Evolutionary conservation across 345 rosid species (phyloP), one percentile per base, ranked within the genome.

Genomic region (Psidium friedrichsthalianum): DNA sequence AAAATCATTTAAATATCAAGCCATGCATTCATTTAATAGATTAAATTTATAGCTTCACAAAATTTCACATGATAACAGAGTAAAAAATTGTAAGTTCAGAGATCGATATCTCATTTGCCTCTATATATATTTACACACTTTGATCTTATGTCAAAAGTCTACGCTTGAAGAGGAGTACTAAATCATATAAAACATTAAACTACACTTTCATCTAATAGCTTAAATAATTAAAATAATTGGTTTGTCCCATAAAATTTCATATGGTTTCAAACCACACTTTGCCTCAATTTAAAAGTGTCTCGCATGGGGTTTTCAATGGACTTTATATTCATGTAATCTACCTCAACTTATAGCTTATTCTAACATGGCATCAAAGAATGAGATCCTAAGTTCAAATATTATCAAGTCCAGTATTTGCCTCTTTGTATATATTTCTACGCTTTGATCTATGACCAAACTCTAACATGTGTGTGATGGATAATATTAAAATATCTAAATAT

Each of bases 261-360:
- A 16, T 32, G 12, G 9, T 64, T 32, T 64, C 6, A 64, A 64
- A 21, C 2, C 2, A 15, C 21, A 8, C 16, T 8, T 5, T 2
- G 21, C 42, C 42, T 22, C 18, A 29, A 2, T 29, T 61, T 22
- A 22, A 8, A 56, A 56, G 5, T 22, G 12, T 22, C 11, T 56
- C n/a, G 36, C 36, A 36, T 36, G 36, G 12, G 59, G 11, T 25
- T 56, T 8, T 56, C n/a, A 9, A 3, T 56, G 22, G 42, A 40
- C 21, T 40, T 15, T 15, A 32, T 61, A 29, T 61, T 61, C 42
- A 61, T 15, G 32, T 29, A 61, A 29, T 61, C 42, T 61, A 10
- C 21, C 0, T 29, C 16, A 0, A 29, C 42, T 2, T 61, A 15
- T 1, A 3, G 20, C 18, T 29, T 1, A 2, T 7, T 6, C 1